Percentiles rank a stretch among this genome's conserved stretches.
Evolutionary conservation across 2,329 filamentous ascomycete genomes (phyloP).

Genomic region (Ploettnerulaceae sp.): DNA sequence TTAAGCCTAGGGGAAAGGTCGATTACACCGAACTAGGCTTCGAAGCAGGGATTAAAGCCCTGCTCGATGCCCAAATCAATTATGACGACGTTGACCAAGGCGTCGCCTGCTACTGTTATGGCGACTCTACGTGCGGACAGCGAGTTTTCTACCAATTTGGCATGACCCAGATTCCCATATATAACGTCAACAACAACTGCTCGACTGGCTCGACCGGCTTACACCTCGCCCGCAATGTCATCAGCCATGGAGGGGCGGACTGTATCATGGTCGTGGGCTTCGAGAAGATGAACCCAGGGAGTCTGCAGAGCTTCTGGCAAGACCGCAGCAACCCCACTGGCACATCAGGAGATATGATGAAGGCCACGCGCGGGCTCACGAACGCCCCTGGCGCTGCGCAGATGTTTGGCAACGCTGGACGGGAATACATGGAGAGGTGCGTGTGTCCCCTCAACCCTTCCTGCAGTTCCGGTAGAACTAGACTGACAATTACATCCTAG

Average conservation of each 20-base stretch:
- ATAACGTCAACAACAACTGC: constrained; percentile 99
- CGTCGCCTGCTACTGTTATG: constrained; percentile 97
- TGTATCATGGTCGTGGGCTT: constrained; percentile 91
- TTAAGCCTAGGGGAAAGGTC: constrained; percentile 90
- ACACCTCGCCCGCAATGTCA: constrained; percentile 74
- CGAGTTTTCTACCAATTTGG: constrained; percentile 98
- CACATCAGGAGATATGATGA: constrained; percentile 73
- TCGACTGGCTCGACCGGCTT: constrained; percentile 91
- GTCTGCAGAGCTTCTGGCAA: constrained; percentile 75
- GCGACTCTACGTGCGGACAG: constrained; percentile 91
- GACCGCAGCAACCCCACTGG: constrained; percentile 78
- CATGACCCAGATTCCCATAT: constrained; percentile 92
- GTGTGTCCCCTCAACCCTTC: constrained; percentile 32
- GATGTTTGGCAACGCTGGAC: constrained; percentile 90
- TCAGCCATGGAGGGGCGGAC: constrained; percentile 75
- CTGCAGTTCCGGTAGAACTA: no score
- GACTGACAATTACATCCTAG: constrained; percentile 39
- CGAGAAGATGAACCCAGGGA: constrained; percentile 97
- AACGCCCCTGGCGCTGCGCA: constrained; percentile 84
- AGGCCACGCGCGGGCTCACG: constrained; percentile 70
- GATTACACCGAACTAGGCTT: constrained; percentile 94
- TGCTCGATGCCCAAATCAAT: constrained; percentile 74
- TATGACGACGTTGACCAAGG: constrained; percentile 96
- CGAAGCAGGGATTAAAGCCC: constrained; percentile 60
- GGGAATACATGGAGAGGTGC: constrained; percentile 91